Evolutionary conservation across 805 yeast genomes (phyloP).

Genomic region (Monosporozyma yasuniensis): DNA sequence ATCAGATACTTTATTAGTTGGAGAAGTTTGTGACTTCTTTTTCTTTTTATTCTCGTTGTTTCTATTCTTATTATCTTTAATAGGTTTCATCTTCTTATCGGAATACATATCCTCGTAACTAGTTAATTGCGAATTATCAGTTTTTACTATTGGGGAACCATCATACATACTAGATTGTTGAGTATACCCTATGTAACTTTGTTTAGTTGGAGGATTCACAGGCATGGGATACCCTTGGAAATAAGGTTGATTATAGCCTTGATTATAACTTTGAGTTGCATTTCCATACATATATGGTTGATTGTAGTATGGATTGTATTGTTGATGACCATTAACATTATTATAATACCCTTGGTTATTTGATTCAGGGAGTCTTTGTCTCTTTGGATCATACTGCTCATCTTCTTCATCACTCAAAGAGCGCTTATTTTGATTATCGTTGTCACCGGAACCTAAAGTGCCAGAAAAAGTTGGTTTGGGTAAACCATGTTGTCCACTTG

Average conservation of each 20-base stretch:
- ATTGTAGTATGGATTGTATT: background rate
- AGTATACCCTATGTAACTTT: background rate
- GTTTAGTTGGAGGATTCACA: background rate
- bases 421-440: background rate
- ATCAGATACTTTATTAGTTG: background rate
- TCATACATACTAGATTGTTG: background rate
- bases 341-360: background rate
- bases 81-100: background rate
- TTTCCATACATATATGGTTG: background rate
- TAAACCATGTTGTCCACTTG: conserved; percentile 2
- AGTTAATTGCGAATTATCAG: background rate
- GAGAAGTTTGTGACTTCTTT: background rate
- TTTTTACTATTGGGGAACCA: too few species aligned
- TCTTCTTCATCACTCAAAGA: background rate
- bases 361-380: background rate
- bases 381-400: background rate
- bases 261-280: background rate
- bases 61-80: background rate
- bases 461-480: conserved; percentile 26
- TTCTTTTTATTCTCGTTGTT: background rate
- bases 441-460: conserved; percentile 6
- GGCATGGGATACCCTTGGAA: background rate
- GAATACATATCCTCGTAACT: conserved; percentile 1
- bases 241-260: background rate
- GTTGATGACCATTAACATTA: background rate